phyloP scores from a whole-genome alignment of 148 eudicot species.

The Fagopyrum esculentum region DNA sequence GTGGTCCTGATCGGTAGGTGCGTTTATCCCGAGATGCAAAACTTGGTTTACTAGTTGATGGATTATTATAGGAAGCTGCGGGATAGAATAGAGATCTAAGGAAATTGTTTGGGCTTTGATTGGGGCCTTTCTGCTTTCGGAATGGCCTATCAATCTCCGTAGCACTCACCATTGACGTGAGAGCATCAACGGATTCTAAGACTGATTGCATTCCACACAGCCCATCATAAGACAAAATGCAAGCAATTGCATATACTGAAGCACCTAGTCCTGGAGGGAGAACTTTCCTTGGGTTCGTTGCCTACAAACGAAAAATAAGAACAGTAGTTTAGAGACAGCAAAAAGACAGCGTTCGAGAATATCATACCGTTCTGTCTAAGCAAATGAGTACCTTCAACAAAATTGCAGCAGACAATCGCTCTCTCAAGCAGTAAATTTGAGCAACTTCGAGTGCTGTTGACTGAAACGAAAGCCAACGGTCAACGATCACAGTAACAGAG shows the following conservation, averaged over 20 bases:
- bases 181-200: constrained; percentile 34
- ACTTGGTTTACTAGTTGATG: not conserved
- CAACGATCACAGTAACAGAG: constrained; percentile 59
- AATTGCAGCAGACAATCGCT: constrained; percentile 74
- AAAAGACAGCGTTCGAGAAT: not conserved
- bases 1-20: not conserved
- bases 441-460: constrained; percentile 87
- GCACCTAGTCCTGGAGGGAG: constrained; percentile 61
- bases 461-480: constrained; percentile 74
- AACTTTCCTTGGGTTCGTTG: constrained; percentile 40
- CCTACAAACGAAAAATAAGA: constrained; percentile 32
- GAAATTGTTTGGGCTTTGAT: constrained; percentile 20
- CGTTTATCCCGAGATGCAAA: not conserved
- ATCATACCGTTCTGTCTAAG: not conserved
- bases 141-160: constrained; percentile 33
- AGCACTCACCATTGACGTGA: constrained; percentile 46
- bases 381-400: constrained; percentile 48
- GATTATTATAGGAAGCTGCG: not conserved
- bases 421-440: constrained; percentile 90
- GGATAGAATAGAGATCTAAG: constrained; percentile 25
- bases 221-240: constrained; percentile 62
- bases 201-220: constrained; percentile 35
- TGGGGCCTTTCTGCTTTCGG: constrained; percentile 14
- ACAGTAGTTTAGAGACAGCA: not conserved
- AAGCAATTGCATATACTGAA: constrained; percentile 54